A percentile compares a stretch with the other conserved stretches of the same genome.
Conservation (phyloP, 2,329 filamentous ascomycete genomes). For the Aureobasidium musti region DNA sequence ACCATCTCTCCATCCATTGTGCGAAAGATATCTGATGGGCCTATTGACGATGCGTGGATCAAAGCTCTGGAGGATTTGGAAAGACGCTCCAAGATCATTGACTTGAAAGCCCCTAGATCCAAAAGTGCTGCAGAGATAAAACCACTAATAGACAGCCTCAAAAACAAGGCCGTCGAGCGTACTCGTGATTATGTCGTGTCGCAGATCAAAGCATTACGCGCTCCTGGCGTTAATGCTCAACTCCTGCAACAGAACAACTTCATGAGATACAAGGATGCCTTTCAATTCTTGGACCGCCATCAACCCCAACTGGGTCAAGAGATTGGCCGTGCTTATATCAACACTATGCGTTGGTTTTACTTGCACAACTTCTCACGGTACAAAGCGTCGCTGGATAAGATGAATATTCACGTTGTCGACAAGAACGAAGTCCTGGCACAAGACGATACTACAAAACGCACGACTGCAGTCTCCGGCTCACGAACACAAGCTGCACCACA, state of each 20-base stretch:
- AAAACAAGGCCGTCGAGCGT: conserved; percentile 84
- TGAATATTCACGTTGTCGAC: conserved; percentile 80
- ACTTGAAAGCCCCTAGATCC: conserved; percentile 64
- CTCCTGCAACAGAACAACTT: conserved; percentile 94
- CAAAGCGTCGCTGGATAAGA: conserved; percentile 75
- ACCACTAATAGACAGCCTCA: conserved; percentile 81
- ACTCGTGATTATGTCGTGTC: conserved; percentile 93
- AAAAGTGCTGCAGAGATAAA: conserved; percentile 82
- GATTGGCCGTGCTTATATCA: conserved; percentile 90
- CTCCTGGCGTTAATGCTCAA: conserved; percentile 95
- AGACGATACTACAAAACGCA: conserved; percentile 60
- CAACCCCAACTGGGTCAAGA: conserved; percentile 84
- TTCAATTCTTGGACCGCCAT: conserved; percentile 77
- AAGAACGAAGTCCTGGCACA: conserved; percentile 73
- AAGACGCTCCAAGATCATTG: conserved; percentile 70
- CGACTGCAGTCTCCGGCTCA: conserved; percentile 56
- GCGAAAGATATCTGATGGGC: conserved; percentile 80
- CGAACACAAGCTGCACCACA: conserved; percentile 63
- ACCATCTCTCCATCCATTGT: conserved; percentile 84
- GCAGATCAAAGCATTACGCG: conserved; percentile 90
- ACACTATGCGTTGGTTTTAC: conserved; percentile 99
- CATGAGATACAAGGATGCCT: conserved; percentile 84
- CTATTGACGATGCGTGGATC: conserved; percentile 87
- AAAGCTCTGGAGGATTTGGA: conserved; percentile 82
- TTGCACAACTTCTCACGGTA: conserved; percentile 88